These are phyloP conservation scores for Huntiella abstrusa DNA, from an alignment of 2,329 filamentous ascomycete species.

Conservation along the genomic window DNA sequence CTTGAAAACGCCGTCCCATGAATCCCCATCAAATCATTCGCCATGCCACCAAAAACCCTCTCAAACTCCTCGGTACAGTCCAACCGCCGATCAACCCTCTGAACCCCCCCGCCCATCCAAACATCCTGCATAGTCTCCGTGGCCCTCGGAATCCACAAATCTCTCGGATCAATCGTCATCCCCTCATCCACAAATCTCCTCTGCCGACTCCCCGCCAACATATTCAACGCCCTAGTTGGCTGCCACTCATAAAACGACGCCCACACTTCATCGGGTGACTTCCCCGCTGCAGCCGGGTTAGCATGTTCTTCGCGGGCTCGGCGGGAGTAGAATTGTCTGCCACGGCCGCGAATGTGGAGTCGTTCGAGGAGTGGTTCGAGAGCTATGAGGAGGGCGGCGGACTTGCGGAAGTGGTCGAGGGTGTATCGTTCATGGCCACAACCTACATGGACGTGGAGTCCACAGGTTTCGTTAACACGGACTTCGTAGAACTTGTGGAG, in stretches of 20 bases:
- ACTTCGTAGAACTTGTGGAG: slow-evolving; percentile 17
- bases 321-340: background rate
- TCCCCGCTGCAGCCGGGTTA: background rate
- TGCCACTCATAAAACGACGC: background rate
- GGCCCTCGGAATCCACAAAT: background rate
- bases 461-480: slow-evolving; percentile 18
- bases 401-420: slow-evolving; percentile 16
- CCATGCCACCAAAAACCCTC: background rate
- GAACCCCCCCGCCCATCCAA: background rate
- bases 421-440: slow-evolving; percentile 18
- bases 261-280: background rate
- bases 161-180: background rate
- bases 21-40: slow-evolving; percentile 1
- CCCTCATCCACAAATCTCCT: background rate
- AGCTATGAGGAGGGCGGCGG: slow-evolving; percentile 19
- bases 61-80: too few species aligned
- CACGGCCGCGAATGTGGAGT: slow-evolving; percentile 15
- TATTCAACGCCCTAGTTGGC: background rate
- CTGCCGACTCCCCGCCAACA: background rate
- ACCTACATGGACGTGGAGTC: slow-evolving; percentile 22
- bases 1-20: slow-evolving; percentile 4
- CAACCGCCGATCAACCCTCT: too few species aligned
- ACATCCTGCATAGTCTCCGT: background rate
- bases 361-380: slow-evolving; percentile 20
- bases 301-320: background rate